These are phyloP conservation scores for Begonia loranthoides DNA, from an alignment of 306 rosid species.

Conservation along the genomic window DNA sequence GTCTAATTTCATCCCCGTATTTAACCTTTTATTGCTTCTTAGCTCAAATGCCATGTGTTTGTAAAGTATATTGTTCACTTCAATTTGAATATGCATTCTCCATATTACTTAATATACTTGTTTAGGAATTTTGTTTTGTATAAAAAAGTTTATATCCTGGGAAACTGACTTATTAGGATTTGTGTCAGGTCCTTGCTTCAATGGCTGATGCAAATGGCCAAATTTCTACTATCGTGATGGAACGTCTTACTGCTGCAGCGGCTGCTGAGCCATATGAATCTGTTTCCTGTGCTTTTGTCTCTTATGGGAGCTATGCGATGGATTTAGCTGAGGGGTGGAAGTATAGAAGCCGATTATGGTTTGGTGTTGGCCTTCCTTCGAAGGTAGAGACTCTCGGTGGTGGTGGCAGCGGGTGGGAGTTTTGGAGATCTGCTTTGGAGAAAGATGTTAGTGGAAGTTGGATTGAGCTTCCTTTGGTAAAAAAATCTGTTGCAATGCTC, in stretches of 20 bases:
- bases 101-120: too few relatives aligned
- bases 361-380: slow-evolving; percentile 85
- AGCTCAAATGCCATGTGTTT: too few relatives aligned
- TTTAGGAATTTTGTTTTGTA: slow-evolving; percentile 9
- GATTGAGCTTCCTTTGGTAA: slow-evolving; percentile 87
- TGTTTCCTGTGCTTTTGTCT: slow-evolving; percentile 85
- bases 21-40: too few relatives aligned
- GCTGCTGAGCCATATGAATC: slow-evolving; percentile 91
- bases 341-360: slow-evolving; percentile 91
- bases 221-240: slow-evolving; percentile 62
- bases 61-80: too few relatives aligned
- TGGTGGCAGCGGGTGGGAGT: slow-evolving; percentile 84
- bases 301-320: slow-evolving; percentile 76
- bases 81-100: too few relatives aligned
- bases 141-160: slow-evolving; percentile 5
- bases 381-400: slow-evolving; percentile 53
- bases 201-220: slow-evolving; percentile 89
- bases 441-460: slow-evolving; percentile 73
- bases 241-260: slow-evolving; percentile 90
- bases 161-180: slow-evolving; percentile 14
- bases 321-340: slow-evolving; percentile 94
- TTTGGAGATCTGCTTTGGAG: slow-evolving; percentile 73
- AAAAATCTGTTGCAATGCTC: slow-evolving; percentile 87
- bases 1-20: too few relatives aligned
- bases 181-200: slow-evolving; percentile 67